phyloP scores from a whole-genome alignment of 2,329 filamentous ascomycete species.

The Alternaria sp. region DNA sequence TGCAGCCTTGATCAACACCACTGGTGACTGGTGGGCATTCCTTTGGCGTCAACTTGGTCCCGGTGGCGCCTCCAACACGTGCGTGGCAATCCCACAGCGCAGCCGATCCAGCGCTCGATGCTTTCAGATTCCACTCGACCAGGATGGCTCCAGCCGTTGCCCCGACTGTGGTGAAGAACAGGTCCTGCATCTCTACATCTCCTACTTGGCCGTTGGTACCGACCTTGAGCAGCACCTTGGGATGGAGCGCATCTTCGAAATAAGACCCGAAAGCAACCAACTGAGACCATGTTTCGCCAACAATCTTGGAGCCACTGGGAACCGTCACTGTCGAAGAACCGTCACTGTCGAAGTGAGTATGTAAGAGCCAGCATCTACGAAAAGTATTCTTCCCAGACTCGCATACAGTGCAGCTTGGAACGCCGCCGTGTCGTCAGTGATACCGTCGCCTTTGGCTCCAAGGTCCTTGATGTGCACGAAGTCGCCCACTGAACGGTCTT shows the following conservation, averaged over 20 bases:
- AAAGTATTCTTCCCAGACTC: too few relatives aligned
- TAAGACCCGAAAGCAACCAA: too few relatives aligned
- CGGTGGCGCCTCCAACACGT: constrained; percentile 71
- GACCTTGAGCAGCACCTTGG: neutral
- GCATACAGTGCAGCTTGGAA: too few relatives aligned
- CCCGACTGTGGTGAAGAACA: neutral
- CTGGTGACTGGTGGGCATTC: constrained; percentile 69
- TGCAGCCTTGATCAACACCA: constrained; percentile 61
- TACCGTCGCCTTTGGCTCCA: too few relatives aligned
- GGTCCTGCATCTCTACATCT: neutral
- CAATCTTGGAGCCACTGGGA: too few relatives aligned
- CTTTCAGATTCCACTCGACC: neutral
- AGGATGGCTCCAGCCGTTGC: neutral
- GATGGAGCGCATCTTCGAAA: neutral
- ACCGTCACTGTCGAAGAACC: too few relatives aligned
- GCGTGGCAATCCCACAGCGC: neutral
- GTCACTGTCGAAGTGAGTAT: too few relatives aligned
- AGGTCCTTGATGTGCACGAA: too few relatives aligned
- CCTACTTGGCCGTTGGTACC: neutral
- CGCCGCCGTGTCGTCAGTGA: too few relatives aligned
- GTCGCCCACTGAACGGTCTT: too few relatives aligned
- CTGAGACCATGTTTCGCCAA: too few relatives aligned
- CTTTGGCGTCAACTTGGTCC: constrained; percentile 75
- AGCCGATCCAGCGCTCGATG: neutral
- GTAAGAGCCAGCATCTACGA: too few relatives aligned